A percentile compares a stretch with the other conserved stretches of the same genome.
These are phyloP conservation scores for Saturnispora dispora DNA, from an alignment of 805 yeast genomes.

Conservation along the genomic window DNA sequence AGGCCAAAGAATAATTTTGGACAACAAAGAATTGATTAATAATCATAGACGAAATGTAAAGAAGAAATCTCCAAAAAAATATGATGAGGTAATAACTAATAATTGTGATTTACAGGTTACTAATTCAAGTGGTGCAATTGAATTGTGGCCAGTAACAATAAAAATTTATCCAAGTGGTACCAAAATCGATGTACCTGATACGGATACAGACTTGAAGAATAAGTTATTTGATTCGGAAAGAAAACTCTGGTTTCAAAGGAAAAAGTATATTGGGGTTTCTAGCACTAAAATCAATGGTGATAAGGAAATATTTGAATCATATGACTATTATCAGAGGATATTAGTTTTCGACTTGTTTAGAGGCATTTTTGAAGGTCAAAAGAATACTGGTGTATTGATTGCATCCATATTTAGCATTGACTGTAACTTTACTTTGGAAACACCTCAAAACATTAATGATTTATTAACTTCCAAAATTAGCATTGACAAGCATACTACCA, in stretches of 20 bases:
- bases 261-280: conserved; percentile 1
- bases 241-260: conserved; percentile 7
- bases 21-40: conserved; percentile 1
- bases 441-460: conserved; percentile 2
- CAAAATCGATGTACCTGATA: background rate
- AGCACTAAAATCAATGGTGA: background rate
- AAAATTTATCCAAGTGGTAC: conserved; percentile 13
- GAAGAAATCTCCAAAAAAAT: background rate
- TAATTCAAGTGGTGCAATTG: background rate
- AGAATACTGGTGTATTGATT: conserved; percentile 6
- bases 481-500: background rate
- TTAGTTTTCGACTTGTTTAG: conserved; percentile 11
- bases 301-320: background rate
- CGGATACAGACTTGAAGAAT: background rate
- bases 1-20: conserved; percentile 1
- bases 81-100: conserved; percentile 4
- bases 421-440: conserved; percentile 2
- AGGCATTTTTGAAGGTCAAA: conserved; percentile 7
- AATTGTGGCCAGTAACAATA: conserved; percentile 7
- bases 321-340: conserved; percentile 7
- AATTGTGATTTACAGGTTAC: background rate
- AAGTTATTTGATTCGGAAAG: conserved; percentile 7
- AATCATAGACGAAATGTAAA: background rate
- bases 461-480: background rate
- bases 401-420: conserved; percentile 1